Evolutionary conservation across 352 stramenopile genomes (phyloP), one percentile per base, ranked within the genome.

Genomic region (Phytophthora rubi): DNA sequence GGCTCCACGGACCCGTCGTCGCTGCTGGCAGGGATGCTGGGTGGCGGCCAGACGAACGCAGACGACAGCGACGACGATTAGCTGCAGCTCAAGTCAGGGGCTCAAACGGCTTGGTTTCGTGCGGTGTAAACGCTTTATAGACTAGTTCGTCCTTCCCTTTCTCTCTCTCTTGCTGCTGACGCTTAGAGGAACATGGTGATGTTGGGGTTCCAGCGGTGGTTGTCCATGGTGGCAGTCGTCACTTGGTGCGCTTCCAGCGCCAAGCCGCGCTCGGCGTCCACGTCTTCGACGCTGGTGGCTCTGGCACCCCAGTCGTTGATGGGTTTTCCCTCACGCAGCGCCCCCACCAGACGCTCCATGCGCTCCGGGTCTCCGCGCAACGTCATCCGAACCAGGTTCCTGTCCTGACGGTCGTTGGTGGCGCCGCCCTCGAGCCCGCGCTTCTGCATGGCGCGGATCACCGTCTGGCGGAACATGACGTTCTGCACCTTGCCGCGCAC

Each of bases 401-500:
- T 85, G 62, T 92, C 82, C 39, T 59, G 61, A 23, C 71, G 77
- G 62, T 92, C 82, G 71, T 94, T 94, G 26, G 83, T 88, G 45
- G 86, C 85, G 60, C 86, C 85, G 39, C 86, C 85, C 45, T 60
- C 57, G 16, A 94, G 65, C 26, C 71, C 79, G 49, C 83, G 82
- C 75, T 88, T 90, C 53, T 81, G 73, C 83, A 92, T 92, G 62
- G 85, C 86, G 45, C 85, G 83, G 73, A 94, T 90, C 33, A 92
- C 62, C 10, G 86, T 94, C 68, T 94, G 81, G 0, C 86, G 85
- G 68, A 94, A 94, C 86, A 94, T 94, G 57, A 92, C 86, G 52
- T 85, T 85, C 72, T 94, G 86, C 59, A 94, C 86, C 23, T 82
- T 91, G 68, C 86, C 86, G 23, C 77, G 80, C 49, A 88, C 83